Percentiles rank a stretch among this genome's conserved stretches.
phyloP scores from a whole-genome alignment of 257 asterid species.

The Thymus mandschuricus region DNA sequence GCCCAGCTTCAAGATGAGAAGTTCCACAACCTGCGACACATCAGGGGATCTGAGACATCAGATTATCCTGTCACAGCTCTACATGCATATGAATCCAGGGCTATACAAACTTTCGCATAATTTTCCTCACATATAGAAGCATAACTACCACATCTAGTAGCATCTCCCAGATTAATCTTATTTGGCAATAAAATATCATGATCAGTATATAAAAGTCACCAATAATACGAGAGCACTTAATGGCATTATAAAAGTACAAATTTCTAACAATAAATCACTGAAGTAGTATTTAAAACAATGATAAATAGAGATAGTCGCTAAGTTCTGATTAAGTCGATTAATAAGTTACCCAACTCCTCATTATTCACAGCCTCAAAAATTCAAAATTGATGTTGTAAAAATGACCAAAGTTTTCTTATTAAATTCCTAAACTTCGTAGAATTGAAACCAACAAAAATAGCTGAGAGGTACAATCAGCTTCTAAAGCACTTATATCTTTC shows the following conservation, averaged over 20 bases:
- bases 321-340: background rate
- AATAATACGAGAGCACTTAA: conserved; percentile 5
- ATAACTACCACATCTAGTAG: conserved; percentile 5
- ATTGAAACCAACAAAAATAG: conserved; percentile 4
- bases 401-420: conserved; percentile 6
- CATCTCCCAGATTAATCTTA: conserved; percentile 15
- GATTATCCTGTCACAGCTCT: conserved; percentile 21
- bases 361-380: conserved; percentile 18
- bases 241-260: conserved; percentile 4
- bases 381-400: conserved; percentile 1
- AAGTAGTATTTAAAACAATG: background rate
- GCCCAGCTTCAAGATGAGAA: conserved; percentile 83
- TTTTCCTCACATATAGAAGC: background rate
- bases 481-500: conserved; percentile 19
- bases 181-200: conserved; percentile 15
- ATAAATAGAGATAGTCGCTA: background rate
- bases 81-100: conserved; percentile 16
- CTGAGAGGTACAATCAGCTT: conserved; percentile 13
- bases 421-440: conserved; percentile 5
- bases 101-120: conserved; percentile 7
- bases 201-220: conserved; percentile 1
- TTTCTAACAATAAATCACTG: background rate
- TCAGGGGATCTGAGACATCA: conserved; percentile 27
- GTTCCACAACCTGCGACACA: conserved; percentile 81
- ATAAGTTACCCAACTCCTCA: background rate